A percentile compares a stretch with the other conserved stretches of the same genome.
Conservation (phyloP, 306 rosid species). For the Cyclanthera cordifolia region DNA sequence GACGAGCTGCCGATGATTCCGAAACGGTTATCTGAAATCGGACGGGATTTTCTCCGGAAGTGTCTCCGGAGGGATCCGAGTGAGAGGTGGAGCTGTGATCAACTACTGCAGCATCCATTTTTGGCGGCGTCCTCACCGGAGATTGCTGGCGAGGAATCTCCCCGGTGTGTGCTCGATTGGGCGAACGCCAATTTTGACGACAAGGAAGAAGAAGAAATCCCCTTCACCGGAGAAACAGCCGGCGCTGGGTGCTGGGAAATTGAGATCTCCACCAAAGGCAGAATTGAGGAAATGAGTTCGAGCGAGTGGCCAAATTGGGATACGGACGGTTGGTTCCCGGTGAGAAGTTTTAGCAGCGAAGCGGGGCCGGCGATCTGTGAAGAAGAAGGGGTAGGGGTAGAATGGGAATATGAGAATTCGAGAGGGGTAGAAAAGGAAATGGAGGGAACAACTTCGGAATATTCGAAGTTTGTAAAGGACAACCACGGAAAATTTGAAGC, state of each 20-base stretch:
- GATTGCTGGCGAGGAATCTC: slow-evolving; percentile 35
- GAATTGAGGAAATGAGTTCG: slow-evolving; percentile 44
- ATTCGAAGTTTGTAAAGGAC: slow-evolving; percentile 11
- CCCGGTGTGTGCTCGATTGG: slow-evolving; percentile 79
- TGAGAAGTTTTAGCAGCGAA: slow-evolving; percentile 25
- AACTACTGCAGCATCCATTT: slow-evolving; percentile 73
- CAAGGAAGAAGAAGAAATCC: slow-evolving; percentile 19
- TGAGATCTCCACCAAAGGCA: slow-evolving; percentile 17
- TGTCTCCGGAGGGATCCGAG: slow-evolving; percentile 43
- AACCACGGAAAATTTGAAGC: slow-evolving; percentile 5
- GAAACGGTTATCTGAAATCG: slow-evolving; percentile 37
- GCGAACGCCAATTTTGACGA: slow-evolving; percentile 30
- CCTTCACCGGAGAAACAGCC: no score
- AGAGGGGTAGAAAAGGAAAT: slow-evolving; percentile 4
- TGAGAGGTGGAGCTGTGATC: slow-evolving; percentile 73
- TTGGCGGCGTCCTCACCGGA: slow-evolving; percentile 18
- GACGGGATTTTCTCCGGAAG: slow-evolving; percentile 50
- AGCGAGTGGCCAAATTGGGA: slow-evolving; percentile 54
- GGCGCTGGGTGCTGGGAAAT: neutral
- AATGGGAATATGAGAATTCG: neutral
- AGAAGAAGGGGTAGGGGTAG: neutral
- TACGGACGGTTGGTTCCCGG: slow-evolving; percentile 49
- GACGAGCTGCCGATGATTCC: slow-evolving; percentile 46
- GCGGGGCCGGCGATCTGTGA: neutral
- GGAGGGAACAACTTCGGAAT: slow-evolving; percentile 26